Evolutionary conservation across 1,284 basidiomycete species (phyloP).

Genomic region (Trichosporon coremiiforme): DNA sequence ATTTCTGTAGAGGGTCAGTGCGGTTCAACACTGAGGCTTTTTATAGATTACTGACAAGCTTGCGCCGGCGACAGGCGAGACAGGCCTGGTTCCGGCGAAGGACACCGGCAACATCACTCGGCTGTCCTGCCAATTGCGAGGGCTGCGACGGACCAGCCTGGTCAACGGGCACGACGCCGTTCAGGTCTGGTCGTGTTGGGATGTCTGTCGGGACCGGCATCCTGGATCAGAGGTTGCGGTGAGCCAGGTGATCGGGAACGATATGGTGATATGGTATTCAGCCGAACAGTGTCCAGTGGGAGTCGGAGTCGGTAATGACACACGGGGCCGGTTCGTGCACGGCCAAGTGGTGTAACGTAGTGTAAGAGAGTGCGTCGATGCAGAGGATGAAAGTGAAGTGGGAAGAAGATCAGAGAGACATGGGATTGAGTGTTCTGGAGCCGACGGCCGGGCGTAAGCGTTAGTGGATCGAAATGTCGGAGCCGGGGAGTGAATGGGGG

Average conservation of each 20-base stretch:
- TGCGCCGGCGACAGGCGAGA: conserved; percentile 39
- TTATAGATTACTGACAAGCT: conserved; percentile 28
- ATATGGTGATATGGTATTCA: neutral
- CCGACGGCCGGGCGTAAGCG: neutral
- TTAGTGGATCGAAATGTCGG: neutral
- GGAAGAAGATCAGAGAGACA: neutral
- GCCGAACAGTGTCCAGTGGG: neutral
- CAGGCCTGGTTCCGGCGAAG: conserved; percentile 43
- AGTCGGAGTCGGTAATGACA: neutral
- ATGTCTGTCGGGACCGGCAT: conserved; percentile 30
- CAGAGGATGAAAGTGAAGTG: neutral
- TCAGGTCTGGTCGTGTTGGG: conserved; percentile 23
- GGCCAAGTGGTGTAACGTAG: neutral
- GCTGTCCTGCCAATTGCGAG: conserved; percentile 19
- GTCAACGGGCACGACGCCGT: conserved; percentile 30
- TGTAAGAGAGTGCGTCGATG: neutral
- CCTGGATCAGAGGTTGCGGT: neutral
- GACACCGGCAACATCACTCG: conserved; percentile 33
- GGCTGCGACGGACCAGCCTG: conserved; percentile 5
- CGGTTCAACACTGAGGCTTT: neutral
- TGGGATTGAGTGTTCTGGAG: no score
- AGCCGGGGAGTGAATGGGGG: neutral
- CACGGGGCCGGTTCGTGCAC: neutral
- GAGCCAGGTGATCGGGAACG: neutral
- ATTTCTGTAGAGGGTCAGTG: conserved; percentile 42